Evolutionary conservation across 768 basidiomycete genomes (phyloP).

Genomic region (Psilocybe azurescens): DNA sequence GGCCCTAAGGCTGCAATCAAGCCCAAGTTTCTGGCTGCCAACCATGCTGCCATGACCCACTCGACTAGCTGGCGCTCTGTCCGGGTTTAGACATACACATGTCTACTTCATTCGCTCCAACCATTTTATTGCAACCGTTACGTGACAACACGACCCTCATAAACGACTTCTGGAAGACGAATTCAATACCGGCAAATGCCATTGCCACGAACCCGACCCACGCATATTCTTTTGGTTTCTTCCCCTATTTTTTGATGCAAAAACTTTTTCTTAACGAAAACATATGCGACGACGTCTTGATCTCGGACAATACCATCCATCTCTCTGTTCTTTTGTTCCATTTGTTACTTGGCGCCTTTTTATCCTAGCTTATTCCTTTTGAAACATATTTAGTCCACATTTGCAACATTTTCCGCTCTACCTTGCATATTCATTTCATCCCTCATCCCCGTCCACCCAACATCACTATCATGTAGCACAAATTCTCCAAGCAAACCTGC

Average conservation of each 20-base stretch:
- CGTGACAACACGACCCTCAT: conserved; percentile 22
- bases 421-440: conserved; percentile 12
- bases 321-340: conserved; percentile 11
- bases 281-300: conserved; percentile 13
- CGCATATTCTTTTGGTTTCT: conserved; percentile 19
- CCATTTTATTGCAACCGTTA: conserved; percentile 18
- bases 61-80: conserved; percentile 61
- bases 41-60: conserved; percentile 35
- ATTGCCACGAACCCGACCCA: conserved; percentile 24
- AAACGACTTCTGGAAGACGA: conserved; percentile 29
- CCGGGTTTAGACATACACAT: conserved; percentile 45
- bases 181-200: conserved; percentile 27
- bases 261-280: conserved; percentile 17
- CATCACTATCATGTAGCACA: conserved; percentile 22
- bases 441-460: conserved; percentile 1
- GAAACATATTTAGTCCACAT: conserved; percentile 20
- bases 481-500: conserved; percentile 11
- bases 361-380: conserved; percentile 6
- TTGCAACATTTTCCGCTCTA: conserved; percentile 15
- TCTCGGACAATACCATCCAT: conserved; percentile 16
- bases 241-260: conserved; percentile 14
- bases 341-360: not conserved
- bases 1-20: conserved; percentile 38
- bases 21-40: conserved; percentile 31
- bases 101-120: not conserved